Conservation (phyloP, 2,329 filamentous ascomycete genomes). For the Coniochaeta ligniaria region DNA sequence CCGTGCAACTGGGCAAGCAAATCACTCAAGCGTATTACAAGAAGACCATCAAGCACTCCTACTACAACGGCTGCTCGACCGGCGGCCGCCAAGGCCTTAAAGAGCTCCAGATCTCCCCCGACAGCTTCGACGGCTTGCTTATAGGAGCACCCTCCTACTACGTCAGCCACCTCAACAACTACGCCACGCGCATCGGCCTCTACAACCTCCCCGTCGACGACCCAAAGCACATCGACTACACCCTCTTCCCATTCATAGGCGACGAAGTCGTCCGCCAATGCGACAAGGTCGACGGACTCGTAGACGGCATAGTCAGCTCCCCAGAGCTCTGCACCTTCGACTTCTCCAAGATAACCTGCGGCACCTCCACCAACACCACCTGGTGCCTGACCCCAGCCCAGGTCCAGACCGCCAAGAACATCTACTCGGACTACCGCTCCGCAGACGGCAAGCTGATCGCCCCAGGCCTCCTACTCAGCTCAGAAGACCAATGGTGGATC, state of each 20-base stretch:
- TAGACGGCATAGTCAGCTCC: conserved; percentile 37
- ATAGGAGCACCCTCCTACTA: conserved; percentile 44
- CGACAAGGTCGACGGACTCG: conserved; percentile 38
- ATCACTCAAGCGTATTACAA: conserved; percentile 43
- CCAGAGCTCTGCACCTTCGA: conserved; percentile 33
- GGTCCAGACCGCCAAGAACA: conserved; percentile 22
- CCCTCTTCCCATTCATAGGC: conserved; percentile 26
- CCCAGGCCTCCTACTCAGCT: conserved; percentile 32
- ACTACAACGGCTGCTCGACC: conserved; percentile 51
- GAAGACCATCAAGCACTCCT: conserved; percentile 33
- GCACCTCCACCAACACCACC: conserved; percentile 8
- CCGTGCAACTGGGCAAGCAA: conserved; percentile 39
- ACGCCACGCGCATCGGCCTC: conserved; percentile 33
- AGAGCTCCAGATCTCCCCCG: conserved; percentile 42
- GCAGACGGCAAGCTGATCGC: conserved; percentile 14
- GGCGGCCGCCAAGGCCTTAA: conserved; percentile 52
- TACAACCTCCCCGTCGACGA: conserved; percentile 39
- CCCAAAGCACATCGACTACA: conserved; percentile 32
- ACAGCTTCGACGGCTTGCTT: conserved; percentile 50
- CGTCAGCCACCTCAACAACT: conserved; percentile 36
- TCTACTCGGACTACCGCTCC: conserved; percentile 19
- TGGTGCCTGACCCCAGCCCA: conserved; percentile 32
- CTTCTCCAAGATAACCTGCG: conserved; percentile 28
- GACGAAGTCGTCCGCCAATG: conserved; percentile 37
- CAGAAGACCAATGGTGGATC: conserved; percentile 25